Evolutionary conservation across 2,329 filamentous ascomycete species (phyloP), one percentile per base, ranked within the genome.

Genomic region (Fusarium austroafricanum): DNA sequence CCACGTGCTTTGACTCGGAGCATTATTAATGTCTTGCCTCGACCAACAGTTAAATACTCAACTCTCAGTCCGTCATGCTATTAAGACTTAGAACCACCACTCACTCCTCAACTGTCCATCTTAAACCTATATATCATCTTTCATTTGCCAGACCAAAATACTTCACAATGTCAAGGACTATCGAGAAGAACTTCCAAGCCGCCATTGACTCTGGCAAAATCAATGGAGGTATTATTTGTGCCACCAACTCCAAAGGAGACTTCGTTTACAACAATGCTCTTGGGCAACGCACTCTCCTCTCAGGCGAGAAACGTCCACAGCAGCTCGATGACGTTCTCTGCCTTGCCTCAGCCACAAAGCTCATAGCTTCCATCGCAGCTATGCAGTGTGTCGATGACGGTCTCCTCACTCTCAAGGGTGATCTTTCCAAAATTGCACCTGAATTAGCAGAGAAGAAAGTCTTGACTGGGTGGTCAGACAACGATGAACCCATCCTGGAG

Each of bases 321-420:
- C 70, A 74, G 23, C 61, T 78, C 2, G 80, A 81, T 56, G 75
- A 79, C 37, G 71, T 81, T 6, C 49, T 81, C 10, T 80, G 62
- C 45, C 61, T 82, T 0, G 79, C 78, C 4, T 82, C 78, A 5
- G 77, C 74, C 4, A 80, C 76, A 26, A 83, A 83, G 61, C 74
- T 89, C 4, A 63, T 87, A 53, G 81, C 86, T 3, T 80, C 81
- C 3, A 81, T 89, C 51, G 82, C 85, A 4, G 81, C 81, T 2
- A 70, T 89, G n/a, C 84, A 87, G 58, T 82, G 83, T 44, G 84
- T 88, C 3, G 86, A 89, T 35, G 79, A 83, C 9, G 84, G 84
- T 0, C 73, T 83, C 1, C 69, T 88, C 1, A 72, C 71, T 2
- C 76, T 88, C 0, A 79, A 82, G 10, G 81, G 80, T 4, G 82